Percentiles rank a stretch among this genome's conserved stretches.
Evolutionary conservation across 441 rosid genomes (phyloP).

Genomic region (Pelargonium australe): DNA sequence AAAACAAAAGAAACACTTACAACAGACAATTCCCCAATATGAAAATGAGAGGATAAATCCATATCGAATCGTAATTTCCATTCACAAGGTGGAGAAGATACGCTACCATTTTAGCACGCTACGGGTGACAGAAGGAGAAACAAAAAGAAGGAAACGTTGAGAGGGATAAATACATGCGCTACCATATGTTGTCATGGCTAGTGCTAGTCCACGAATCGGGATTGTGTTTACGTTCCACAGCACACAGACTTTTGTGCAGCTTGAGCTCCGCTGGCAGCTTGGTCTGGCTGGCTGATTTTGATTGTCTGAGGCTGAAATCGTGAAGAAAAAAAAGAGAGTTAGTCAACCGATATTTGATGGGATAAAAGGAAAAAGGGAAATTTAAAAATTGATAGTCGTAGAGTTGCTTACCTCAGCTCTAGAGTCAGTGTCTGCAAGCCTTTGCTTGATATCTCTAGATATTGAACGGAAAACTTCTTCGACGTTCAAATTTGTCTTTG

Average conservation of each 20-base stretch:
- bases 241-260: conserved; percentile 71
- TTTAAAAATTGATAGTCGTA: not conserved
- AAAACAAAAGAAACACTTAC: too few relatives aligned
- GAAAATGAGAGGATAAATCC: too few relatives aligned
- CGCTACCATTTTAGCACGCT: not conserved
- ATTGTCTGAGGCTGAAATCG: conserved; percentile 70
- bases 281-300: conserved; percentile 76
- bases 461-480: conserved; percentile 91
- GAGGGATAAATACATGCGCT: not conserved
- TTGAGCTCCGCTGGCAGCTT: conserved; percentile 48
- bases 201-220: not conserved
- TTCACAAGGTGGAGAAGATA: not conserved
- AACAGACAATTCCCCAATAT: too few relatives aligned
- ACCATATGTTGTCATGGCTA: not conserved
- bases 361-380: not conserved
- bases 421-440: conserved; percentile 30
- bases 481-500: conserved; percentile 49
- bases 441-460: conserved; percentile 77
- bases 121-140: not conserved
- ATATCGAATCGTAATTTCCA: not conserved
- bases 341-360: not conserved
- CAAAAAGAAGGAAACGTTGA: not conserved
- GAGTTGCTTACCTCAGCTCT: not conserved
- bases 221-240: conserved; percentile 41
- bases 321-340: conserved; percentile 2